Percentiles rank a stretch among this genome's conserved stretches.
These are phyloP conservation scores for Ophiostoma himal-ulmi DNA, from an alignment of 2,329 filamentous ascomycete species.

Conservation along the genomic window DNA sequence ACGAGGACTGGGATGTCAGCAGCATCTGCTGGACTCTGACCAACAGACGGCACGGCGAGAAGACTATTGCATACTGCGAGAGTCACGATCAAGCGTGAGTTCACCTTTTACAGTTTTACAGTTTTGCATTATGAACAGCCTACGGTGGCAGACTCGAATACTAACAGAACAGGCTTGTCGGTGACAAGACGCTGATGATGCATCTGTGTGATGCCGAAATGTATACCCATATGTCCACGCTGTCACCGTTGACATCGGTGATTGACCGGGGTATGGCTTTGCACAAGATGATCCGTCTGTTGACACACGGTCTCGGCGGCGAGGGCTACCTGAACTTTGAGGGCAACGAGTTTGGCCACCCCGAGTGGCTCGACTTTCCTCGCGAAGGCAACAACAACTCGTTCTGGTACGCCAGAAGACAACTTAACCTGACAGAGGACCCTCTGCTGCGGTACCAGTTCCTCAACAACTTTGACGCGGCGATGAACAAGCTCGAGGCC, in stretches of 20 bases:
- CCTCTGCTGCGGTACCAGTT: constrained; percentile 77
- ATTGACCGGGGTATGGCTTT: constrained; percentile 88
- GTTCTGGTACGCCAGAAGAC: constrained; percentile 89
- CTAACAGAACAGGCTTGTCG: constrained; percentile 63
- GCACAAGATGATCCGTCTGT: constrained; percentile 94
- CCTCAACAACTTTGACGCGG: constrained; percentile 87
- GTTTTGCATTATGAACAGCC: neutral
- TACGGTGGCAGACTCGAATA: neutral
- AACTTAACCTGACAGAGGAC: constrained; percentile 90
- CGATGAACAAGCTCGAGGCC: constrained; percentile 82
- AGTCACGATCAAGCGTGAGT: constrained; percentile 95
- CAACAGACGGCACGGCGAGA: constrained; percentile 90
- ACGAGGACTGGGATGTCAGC: constrained; percentile 86
- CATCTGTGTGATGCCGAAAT: constrained; percentile 95
- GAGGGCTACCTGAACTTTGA: constrained; percentile 99
- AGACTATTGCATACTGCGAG: constrained; percentile 96
- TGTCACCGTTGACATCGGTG: constrained; percentile 76
- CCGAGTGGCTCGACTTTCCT: constrained; percentile 98
- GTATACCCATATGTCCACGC: constrained; percentile 93
- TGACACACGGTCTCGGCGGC: constrained; percentile 86
- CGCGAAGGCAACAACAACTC: constrained; percentile 88
- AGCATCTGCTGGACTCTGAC: constrained; percentile 81
- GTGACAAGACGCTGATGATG: constrained; percentile 96
- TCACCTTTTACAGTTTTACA: constrained; percentile 9
- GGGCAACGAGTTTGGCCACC: constrained; percentile 97